phyloP scores from a whole-genome alignment of 2,329 filamentous ascomycete species.

The Scytalidium sp. region DNA sequence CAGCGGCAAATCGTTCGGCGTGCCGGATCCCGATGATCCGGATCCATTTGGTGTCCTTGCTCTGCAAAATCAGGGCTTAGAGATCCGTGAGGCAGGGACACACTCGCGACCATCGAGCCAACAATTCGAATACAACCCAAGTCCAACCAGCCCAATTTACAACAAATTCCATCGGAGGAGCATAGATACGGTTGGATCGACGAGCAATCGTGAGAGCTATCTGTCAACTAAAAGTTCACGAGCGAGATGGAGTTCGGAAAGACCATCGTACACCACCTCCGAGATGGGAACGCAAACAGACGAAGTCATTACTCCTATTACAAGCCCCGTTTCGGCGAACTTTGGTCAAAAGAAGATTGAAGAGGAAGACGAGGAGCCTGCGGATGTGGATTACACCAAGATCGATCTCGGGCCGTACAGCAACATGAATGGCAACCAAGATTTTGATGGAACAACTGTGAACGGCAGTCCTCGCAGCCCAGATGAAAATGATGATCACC shows the following conservation, averaged over 20 bases:
- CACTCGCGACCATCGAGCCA: conserved; percentile 71
- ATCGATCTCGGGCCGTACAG: conserved; percentile 47
- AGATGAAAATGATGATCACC: conserved; percentile 28
- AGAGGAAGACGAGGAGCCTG: conserved; percentile 33
- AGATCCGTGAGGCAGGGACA: conserved; percentile 86
- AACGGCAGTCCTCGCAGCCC: conserved; percentile 29
- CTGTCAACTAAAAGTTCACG: conserved; percentile 61
- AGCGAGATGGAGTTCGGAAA: conserved; percentile 42
- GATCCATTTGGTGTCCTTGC: conserved; percentile 91
- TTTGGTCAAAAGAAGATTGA: conserved; percentile 40
- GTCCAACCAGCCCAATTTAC: conserved; percentile 70
- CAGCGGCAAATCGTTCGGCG: conserved; percentile 60
- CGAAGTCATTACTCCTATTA: conserved; percentile 51
- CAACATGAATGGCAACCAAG: conserved; percentile 21
- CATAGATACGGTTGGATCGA: conserved; percentile 59
- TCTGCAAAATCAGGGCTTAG: conserved; percentile 84
- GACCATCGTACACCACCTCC: conserved; percentile 64
- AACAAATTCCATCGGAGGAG: conserved; percentile 60
- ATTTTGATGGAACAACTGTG: conserved; percentile 27
- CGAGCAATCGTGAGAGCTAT: conserved; percentile 70
- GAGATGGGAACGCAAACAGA: conserved; percentile 61
- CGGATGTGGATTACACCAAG: conserved; percentile 58
- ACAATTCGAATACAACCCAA: conserved; percentile 78
- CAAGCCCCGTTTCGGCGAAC: conserved; percentile 37
- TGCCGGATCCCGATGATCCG: conserved; percentile 77